phyloP scores from a whole-genome alignment of 1,284 basidiomycete species.

The Sporisorium scitamineum region DNA sequence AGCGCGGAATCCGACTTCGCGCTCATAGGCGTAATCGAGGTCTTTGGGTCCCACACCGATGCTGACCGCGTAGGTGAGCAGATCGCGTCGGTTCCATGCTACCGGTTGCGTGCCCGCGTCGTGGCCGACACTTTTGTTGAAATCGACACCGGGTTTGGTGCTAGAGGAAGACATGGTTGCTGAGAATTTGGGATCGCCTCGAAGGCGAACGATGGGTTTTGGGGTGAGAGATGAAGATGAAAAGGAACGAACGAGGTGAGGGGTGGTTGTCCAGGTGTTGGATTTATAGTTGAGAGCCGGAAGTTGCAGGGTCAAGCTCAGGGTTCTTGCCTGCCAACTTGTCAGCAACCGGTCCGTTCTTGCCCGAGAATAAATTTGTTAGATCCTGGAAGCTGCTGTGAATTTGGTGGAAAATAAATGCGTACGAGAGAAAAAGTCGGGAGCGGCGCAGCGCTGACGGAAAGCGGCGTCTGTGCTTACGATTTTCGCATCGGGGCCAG shows the following conservation, averaged over 20 bases:
- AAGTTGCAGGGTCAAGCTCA: conserved; percentile 24
- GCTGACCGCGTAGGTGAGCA: conserved; percentile 65
- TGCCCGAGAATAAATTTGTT: too few relatives aligned
- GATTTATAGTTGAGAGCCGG: background rate
- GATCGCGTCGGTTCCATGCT: conserved; percentile 68
- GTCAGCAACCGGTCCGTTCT: conserved; percentile 14
- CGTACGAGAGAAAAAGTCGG: conserved; percentile 21
- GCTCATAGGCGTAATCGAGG: conserved; percentile 68
- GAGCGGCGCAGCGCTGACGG: conserved; percentile 31
- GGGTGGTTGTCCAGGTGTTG: background rate
- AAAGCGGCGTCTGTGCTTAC: conserved; percentile 13
- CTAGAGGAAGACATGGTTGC: conserved; percentile 13
- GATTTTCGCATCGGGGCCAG: too few relatives aligned
- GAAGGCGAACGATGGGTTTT: conserved; percentile 41
- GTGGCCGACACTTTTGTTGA: conserved; percentile 64
- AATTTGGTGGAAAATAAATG: background rate
- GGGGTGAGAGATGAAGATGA: background rate
- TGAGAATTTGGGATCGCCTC: conserved; percentile 9
- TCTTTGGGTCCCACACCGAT: conserved; percentile 68
- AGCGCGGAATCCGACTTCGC: conserved; percentile 62
- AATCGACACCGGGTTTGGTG: conserved; percentile 46
- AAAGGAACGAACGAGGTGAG: conserved; percentile 1
- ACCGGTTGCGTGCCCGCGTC: conserved; percentile 63
- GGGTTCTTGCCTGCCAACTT: conserved; percentile 1
- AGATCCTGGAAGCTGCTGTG: background rate